Conservation (phyloP, 202 grass and related monocot species). For the Dendrocalamus latiflorus region DNA sequence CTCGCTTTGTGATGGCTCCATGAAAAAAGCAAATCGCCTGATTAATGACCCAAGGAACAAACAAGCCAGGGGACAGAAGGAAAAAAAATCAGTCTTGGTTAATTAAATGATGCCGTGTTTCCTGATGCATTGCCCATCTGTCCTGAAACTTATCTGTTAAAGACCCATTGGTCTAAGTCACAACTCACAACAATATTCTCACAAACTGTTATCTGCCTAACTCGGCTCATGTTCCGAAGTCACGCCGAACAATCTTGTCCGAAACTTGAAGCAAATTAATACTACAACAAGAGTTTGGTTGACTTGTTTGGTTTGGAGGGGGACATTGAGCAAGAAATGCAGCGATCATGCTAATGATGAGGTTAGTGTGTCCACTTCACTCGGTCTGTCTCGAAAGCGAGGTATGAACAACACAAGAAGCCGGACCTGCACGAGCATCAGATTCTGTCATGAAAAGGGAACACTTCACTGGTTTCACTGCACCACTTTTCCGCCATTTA, state of each 20-base stretch:
- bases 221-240: neutral
- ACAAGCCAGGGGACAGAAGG: neutral
- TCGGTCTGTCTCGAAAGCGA: neutral
- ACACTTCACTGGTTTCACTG: neutral
- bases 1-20: too few relatives aligned
- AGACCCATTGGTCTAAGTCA: neutral
- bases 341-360: neutral
- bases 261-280: constrained; percentile 21
- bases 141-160: neutral
- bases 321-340: neutral
- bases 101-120: neutral
- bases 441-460: neutral
- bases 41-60: constrained; percentile 13
- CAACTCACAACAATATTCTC: neutral
- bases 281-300: neutral
- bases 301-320: neutral
- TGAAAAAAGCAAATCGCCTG: constrained; percentile 9
- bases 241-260: constrained; percentile 13
- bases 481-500: neutral
- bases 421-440: neutral
- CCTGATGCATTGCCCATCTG: neutral
- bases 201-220: neutral
- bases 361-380: neutral
- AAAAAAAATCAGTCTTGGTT: neutral
- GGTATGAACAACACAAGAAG: neutral